Evolutionary conservation across 2,329 filamentous ascomycete genomes (phyloP), one percentile per base, ranked within the genome.

Genomic region (Claviceps sp.): DNA sequence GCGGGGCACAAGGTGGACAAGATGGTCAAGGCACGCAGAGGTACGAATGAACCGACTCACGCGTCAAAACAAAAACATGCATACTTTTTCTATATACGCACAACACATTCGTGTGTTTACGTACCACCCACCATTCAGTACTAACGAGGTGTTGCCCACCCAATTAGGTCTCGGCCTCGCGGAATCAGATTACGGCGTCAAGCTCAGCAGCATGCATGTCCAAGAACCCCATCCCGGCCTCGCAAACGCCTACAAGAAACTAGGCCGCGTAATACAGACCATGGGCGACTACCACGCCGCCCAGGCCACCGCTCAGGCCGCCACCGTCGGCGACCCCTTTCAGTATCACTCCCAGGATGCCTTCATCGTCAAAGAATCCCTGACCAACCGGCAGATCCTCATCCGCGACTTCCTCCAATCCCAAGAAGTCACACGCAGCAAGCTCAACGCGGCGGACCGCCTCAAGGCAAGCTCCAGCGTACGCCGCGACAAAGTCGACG

Each of bases 351-450:
- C 89, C 45, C 84, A 88, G 52, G 93, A 98, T 67, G 88, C 93
- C 45, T 95, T 96, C 64, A 95, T 97, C 60, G 93, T 97, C 58
- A 98, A 98, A 68, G 93, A 98, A 66, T 95, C 90, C 11, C 78
- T 98, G 56, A 98, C 93, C 4, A 98, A 98, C 71, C 86, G 93
- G 13, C 93, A 98, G 69, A 95, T 98, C 56, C 78, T 98, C 20
- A 85, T 95, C 44, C 88, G 93, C 53, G 93, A 98, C 63, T 82
- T 97, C 54, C 71, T 95, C 26, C 88, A 96, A 68, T 90, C 93
- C 1, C 90, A 97, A 65, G 86, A 95, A 64, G 76, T 75, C 22
- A 89, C 90, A 1, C 82, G 86, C 56, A 87, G 81, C 67, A 93
- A 89, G 66, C 79, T 93, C 40, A 82, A 83, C 56, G 88, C 90